Evolutionary conservation across 768 basidiomycete genomes (phyloP).

Genomic region (Gymnopilus dilepis): DNA sequence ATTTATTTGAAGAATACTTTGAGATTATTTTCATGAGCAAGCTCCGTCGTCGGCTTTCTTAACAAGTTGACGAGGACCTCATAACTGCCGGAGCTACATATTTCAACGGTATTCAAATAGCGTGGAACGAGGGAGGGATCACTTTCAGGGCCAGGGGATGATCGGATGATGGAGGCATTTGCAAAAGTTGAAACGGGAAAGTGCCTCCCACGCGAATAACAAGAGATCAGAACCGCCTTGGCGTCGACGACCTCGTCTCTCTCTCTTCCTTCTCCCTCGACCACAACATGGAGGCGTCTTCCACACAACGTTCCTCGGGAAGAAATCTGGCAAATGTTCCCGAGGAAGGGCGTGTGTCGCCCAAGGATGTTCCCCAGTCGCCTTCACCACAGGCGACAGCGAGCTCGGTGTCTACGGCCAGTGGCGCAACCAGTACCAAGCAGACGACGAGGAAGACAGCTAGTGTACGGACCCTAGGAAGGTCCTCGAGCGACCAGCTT

Average conservation of each 20-base stretch:
- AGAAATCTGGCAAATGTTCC: slow-evolving; percentile 29
- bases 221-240: slow-evolving; percentile 2
- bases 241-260: slow-evolving; percentile 17
- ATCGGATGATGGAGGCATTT: slow-evolving; percentile 1
- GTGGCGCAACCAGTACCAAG: slow-evolving; percentile 8
- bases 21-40: too few relatives aligned
- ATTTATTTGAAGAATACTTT: too few relatives aligned
- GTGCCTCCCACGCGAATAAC: slow-evolving; percentile 10
- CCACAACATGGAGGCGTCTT: slow-evolving; percentile 14
- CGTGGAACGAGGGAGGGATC: neutral
- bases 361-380: slow-evolving; percentile 16
- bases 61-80: too few relatives aligned
- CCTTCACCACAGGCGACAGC: slow-evolving; percentile 27
- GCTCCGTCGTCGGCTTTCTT: too few relatives aligned
- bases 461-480: slow-evolving; percentile 42
- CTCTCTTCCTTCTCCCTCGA: slow-evolving; percentile 15
- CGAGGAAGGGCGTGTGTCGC: slow-evolving; percentile 22
- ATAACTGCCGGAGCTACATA: too few relatives aligned
- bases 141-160: slow-evolving; percentile 5
- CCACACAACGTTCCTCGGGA: slow-evolving; percentile 10
- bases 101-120: too few relatives aligned
- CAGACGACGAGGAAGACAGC: slow-evolving; percentile 29
- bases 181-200: neutral
- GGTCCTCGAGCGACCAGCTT: slow-evolving; percentile 29
- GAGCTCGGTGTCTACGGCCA: slow-evolving; percentile 24